Conservation (phyloP, 2,329 filamentous ascomycete genomes). For the Exophiala lecanii-corni region DNA sequence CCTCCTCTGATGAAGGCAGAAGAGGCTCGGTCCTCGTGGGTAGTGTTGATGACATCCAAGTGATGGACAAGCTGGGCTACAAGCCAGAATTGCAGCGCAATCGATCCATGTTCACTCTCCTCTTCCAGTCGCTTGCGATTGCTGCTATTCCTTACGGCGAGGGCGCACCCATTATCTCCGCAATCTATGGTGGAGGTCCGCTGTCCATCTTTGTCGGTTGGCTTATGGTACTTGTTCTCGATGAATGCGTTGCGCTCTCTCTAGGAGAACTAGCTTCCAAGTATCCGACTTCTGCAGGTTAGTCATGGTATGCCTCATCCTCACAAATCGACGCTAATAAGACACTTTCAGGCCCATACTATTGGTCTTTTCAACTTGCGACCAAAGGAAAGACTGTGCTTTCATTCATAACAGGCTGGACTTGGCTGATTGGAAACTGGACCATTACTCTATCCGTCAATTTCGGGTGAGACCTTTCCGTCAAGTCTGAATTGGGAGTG, state of each 20-base stretch:
- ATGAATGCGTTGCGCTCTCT: constrained; percentile 50
- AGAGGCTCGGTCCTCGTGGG: constrained; percentile 29
- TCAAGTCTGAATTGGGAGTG: not conserved
- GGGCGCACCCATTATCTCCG: constrained; percentile 44
- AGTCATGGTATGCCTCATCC: not conserved
- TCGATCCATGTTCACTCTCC: constrained; percentile 55
- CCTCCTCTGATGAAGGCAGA: constrained; percentile 10
- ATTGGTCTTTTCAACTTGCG: constrained; percentile 51
- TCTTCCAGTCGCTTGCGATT: constrained; percentile 59
- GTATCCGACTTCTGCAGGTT: constrained; percentile 39
- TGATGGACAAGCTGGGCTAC: constrained; percentile 51
- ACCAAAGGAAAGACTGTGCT: constrained; percentile 36
- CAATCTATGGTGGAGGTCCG: constrained; percentile 46
- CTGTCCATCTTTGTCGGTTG: constrained; percentile 55
- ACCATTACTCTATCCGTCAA: constrained; percentile 52
- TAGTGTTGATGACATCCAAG: constrained; percentile 30
- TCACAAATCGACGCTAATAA: not conserved
- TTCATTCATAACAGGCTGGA: constrained; percentile 52
- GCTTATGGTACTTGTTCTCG: constrained; percentile 50
- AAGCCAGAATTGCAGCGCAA: constrained; percentile 55
- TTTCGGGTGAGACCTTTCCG: constrained; percentile 36
- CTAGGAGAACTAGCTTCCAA: constrained; percentile 49
- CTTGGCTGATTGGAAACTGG: constrained; percentile 51
- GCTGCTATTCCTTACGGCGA: constrained; percentile 48
- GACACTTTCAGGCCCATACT: constrained; percentile 47